phyloP scores from a whole-genome alignment of 139 green algal species.

The Diplosphaera chodatii region DNA sequence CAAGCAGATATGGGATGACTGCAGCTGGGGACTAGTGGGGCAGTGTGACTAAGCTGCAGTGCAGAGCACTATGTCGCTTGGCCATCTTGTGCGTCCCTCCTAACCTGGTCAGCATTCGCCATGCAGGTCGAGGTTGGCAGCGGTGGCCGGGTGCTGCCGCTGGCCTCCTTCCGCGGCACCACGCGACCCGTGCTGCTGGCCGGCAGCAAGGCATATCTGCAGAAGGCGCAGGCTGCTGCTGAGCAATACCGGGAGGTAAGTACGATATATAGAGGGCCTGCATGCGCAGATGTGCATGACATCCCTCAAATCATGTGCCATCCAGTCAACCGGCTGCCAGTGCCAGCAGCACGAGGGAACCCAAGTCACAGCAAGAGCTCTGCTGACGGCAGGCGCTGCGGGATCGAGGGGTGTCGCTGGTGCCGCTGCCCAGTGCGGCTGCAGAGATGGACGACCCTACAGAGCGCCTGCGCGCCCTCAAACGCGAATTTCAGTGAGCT shows the following conservation, averaged over 20 bases:
- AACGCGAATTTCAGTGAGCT: constrained; percentile 42
- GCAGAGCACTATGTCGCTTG: too few relatives aligned
- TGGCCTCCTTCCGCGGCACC: constrained; percentile 67
- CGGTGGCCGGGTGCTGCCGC: constrained; percentile 47
- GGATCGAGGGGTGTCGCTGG: constrained; percentile 61
- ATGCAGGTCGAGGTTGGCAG: constrained; percentile 52
- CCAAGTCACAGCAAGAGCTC: too few relatives aligned
- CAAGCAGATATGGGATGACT: not conserved
- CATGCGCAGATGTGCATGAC: too few relatives aligned
- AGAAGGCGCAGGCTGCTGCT: constrained; percentile 40
- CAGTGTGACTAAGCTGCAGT: too few relatives aligned
- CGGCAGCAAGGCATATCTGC: constrained; percentile 55
- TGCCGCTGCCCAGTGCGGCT: constrained; percentile 21
- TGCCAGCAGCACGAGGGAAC: too few relatives aligned
- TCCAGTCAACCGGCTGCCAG: too few relatives aligned
- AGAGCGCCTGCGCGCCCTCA: constrained; percentile 53
- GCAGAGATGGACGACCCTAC: constrained; percentile 42
- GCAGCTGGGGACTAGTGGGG: too few relatives aligned
- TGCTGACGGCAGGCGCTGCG: constrained; percentile 35
- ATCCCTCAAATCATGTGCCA: too few relatives aligned
- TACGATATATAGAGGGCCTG: too few relatives aligned
- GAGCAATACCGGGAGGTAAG: constrained; percentile 25
- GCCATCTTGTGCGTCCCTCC: too few relatives aligned
- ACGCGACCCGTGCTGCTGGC: constrained; percentile 72
- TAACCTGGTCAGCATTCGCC: not conserved